Evolutionary conservation across 2,329 filamentous ascomycete genomes (phyloP).

Genomic region (Pseudocercospora crystallina): DNA sequence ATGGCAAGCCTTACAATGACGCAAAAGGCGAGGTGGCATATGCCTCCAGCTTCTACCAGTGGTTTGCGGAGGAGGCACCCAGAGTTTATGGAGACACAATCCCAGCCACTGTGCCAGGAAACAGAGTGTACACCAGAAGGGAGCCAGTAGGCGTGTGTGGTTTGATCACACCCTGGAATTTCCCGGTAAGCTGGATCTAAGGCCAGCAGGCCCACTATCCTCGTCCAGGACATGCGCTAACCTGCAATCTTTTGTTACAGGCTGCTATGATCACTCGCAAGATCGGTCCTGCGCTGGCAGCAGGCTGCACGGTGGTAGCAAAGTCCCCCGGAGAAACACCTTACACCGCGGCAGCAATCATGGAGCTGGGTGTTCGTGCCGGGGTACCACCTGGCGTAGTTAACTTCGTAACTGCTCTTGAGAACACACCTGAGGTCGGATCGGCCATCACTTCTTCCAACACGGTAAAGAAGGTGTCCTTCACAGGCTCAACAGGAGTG

Average conservation of each 20-base stretch:
- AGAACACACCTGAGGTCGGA: constrained; percentile 80
- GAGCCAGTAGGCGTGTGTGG: constrained; percentile 83
- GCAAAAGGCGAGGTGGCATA: constrained; percentile 71
- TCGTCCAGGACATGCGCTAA: too few species aligned
- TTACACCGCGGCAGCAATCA: constrained; percentile 83
- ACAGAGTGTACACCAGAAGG: constrained; percentile 75
- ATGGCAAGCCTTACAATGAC: constrained; percentile 79
- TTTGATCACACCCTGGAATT: constrained; percentile 67
- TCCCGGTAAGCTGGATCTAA: constrained; percentile 14
- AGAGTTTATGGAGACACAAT: constrained; percentile 74
- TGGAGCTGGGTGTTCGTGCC: constrained; percentile 83
- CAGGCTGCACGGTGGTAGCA: constrained; percentile 19
- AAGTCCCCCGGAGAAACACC: constrained; percentile 93
- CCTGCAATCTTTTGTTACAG: too few species aligned
- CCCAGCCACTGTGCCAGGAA: constrained; percentile 66
- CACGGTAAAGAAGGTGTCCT: constrained; percentile 28
- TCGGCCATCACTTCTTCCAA: constrained; percentile 72
- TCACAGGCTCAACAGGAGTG: constrained; percentile 30
- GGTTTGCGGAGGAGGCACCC: constrained; percentile 79
- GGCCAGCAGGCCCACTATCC: too few species aligned
- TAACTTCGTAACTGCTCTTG: constrained; percentile 77
- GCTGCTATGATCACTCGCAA: constrained; percentile 23
- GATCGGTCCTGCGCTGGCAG: constrained; percentile 38
- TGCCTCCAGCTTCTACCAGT: constrained; percentile 74
- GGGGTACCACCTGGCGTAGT: constrained; percentile 91